A percentile compares a stretch with the other conserved stretches of the same genome.
Evolutionary conservation across 2,329 filamentous ascomycete species (phyloP).

Genomic region (Apiospora saccharicola): DNA sequence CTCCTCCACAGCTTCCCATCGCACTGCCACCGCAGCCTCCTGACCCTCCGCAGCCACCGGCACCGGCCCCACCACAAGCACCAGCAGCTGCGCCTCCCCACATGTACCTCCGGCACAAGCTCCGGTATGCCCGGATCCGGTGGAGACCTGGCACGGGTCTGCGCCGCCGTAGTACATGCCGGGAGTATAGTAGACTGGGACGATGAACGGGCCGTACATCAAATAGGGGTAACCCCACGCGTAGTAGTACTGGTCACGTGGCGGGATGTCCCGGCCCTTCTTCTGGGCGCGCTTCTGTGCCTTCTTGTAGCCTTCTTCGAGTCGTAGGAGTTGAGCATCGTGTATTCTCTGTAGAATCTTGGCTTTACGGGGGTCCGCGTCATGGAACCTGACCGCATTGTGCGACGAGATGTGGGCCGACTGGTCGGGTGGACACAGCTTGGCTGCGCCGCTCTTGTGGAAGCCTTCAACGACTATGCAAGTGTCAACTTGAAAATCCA

Average conservation of each 20-base stretch:
- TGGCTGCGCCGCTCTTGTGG: slow-evolving; percentile 55
- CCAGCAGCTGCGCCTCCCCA: slow-evolving; percentile 40
- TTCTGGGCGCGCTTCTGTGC: slow-evolving; percentile 58
- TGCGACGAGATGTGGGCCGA: slow-evolving; percentile 78
- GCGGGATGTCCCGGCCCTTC: slow-evolving; percentile 56
- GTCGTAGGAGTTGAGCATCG: slow-evolving; percentile 40
- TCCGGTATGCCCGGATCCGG: slow-evolving; percentile 48
- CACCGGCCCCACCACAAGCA: slow-evolving; percentile 48
- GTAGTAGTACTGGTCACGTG: slow-evolving; percentile 55
- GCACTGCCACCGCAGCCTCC: slow-evolving; percentile 35
- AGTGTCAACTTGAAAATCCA: neutral
- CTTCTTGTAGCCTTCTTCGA: slow-evolving; percentile 65
- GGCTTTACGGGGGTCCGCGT: slow-evolving; percentile 30
- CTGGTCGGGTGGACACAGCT: slow-evolving; percentile 60
- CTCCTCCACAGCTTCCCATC: slow-evolving; percentile 33
- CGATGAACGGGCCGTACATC: slow-evolving; percentile 57
- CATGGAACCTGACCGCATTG: slow-evolving; percentile 62
- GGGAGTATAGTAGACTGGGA: slow-evolving; percentile 50
- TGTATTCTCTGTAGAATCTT: slow-evolving; percentile 45
- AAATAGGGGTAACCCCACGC: slow-evolving; percentile 63
- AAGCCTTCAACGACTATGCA: slow-evolving; percentile 50
- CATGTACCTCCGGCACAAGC: slow-evolving; percentile 44
- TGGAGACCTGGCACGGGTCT: slow-evolving; percentile 46
- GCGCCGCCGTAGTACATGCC: slow-evolving; percentile 53
- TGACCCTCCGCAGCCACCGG: slow-evolving; percentile 38